phyloP scores from a whole-genome alignment of 768 basidiomycete species.

The Ramaria sp. region DNA sequence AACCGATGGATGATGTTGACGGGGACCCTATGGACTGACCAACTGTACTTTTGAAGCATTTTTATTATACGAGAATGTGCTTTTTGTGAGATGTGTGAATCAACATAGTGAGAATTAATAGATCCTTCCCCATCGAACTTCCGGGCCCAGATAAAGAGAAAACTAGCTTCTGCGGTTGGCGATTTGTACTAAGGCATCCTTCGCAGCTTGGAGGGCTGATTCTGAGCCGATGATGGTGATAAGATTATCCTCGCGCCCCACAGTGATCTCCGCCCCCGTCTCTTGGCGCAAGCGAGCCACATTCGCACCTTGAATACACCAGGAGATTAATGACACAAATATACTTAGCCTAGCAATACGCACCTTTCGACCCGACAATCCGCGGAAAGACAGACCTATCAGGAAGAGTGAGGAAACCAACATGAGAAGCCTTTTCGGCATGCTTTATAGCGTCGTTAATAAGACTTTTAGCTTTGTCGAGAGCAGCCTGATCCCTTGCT shows the following conservation, averaged over 20 bases:
- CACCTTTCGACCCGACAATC: constrained; percentile 85
- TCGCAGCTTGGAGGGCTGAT: constrained; percentile 58
- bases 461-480: constrained; percentile 65
- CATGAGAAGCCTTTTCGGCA: constrained; percentile 63
- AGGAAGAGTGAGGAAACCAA: constrained; percentile 75
- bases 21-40: constrained; percentile 39
- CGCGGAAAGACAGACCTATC: constrained; percentile 84
- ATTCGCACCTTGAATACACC: constrained; percentile 35
- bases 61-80: neutral
- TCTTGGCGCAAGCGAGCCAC: constrained; percentile 80
- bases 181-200: constrained; percentile 51
- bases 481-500: constrained; percentile 62
- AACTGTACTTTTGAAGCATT: neutral
- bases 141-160: neutral
- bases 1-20: constrained; percentile 31
- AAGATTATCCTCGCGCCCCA: constrained; percentile 77
- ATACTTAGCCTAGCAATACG: neutral
- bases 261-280: constrained; percentile 87
- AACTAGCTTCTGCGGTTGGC: constrained; percentile 2
- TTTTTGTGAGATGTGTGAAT: constrained; percentile 3
- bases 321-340: neutral
- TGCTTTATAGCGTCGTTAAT: constrained; percentile 61
- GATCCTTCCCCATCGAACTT: neutral
- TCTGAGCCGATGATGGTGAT: constrained; percentile 80
- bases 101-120: neutral